Evolutionary conservation across 495 filamentous ascomycete genomes (phyloP).

Genomic region (Aspergillus campestris): DNA sequence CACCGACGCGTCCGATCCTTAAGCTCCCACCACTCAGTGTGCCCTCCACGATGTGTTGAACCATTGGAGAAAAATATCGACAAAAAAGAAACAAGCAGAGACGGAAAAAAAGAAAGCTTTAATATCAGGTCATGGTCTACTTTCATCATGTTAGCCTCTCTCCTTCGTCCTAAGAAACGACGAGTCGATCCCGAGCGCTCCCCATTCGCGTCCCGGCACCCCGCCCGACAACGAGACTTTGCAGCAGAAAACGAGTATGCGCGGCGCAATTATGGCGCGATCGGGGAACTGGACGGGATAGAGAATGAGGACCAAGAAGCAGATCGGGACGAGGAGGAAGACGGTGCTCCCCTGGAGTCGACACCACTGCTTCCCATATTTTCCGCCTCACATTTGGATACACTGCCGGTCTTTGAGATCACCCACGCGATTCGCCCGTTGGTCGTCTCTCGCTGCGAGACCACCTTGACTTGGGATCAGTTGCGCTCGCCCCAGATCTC

Average conservation of each 20-base stretch:
- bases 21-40: too few species aligned
- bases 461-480: slow-evolving; percentile 91
- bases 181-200: slow-evolving; percentile 34
- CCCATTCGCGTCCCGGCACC: slow-evolving; percentile 40
- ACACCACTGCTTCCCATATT: slow-evolving; percentile 72
- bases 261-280: slow-evolving; percentile 22
- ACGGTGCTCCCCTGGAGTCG: slow-evolving; percentile 49
- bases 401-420: slow-evolving; percentile 78
- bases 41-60: too few species aligned
- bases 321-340: slow-evolving; percentile 38
- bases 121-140: not conserved
- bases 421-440: slow-evolving; percentile 81
- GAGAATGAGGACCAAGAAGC: slow-evolving; percentile 37
- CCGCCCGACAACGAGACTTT: slow-evolving; percentile 6
- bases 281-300: slow-evolving; percentile 36
- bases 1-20: too few species aligned
- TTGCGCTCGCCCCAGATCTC: slow-evolving; percentile 89
- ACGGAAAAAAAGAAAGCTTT: too few species aligned
- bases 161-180: slow-evolving; percentile 37
- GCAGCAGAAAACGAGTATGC: slow-evolving; percentile 28
- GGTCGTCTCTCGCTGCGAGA: slow-evolving; percentile 76
- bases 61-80: too few species aligned
- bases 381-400: slow-evolving; percentile 65
- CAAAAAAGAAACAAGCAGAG: too few species aligned
- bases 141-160: slow-evolving; percentile 36